A percentile compares a stretch with the other conserved stretches of the same genome.
These are phyloP conservation scores for Fistulinella prunicolor DNA, from an alignment of 768 basidiomycete species.

Conservation along the genomic window DNA sequence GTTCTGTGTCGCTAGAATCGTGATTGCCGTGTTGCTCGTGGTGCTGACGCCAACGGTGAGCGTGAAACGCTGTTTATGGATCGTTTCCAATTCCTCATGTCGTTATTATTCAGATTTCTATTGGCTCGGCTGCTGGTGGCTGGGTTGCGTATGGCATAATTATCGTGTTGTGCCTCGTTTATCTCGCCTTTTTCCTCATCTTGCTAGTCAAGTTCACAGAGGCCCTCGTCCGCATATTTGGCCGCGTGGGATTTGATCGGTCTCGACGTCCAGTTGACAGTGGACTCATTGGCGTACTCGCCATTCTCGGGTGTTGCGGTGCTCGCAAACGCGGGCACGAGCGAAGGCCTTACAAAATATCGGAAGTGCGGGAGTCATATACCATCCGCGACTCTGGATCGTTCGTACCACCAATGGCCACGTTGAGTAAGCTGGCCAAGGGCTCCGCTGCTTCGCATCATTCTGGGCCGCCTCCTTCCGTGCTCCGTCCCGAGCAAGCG, in stretches of 20 bases:
- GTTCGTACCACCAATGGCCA: constrained; percentile 43
- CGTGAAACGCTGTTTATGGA: constrained; percentile 1
- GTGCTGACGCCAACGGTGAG: constrained; percentile 87
- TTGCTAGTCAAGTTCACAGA: constrained; percentile 84
- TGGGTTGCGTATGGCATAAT: constrained; percentile 96
- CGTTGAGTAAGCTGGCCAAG: constrained; percentile 29
- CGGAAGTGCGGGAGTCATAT: constrained; percentile 29
- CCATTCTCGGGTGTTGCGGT: constrained; percentile 65
- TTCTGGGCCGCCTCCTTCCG: constrained; percentile 60
- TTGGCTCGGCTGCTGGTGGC: constrained; percentile 74
- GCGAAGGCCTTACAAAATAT: constrained; percentile 23
- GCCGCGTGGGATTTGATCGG: constrained; percentile 79
- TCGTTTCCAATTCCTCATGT: constrained; percentile 10
- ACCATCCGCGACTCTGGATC: constrained; percentile 43
- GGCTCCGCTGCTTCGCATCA: constrained; percentile 34
- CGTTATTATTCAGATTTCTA: constrained; percentile 59
- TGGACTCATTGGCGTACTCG: constrained; percentile 83
- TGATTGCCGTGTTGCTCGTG: constrained; percentile 85
- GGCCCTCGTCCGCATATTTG: constrained; percentile 72
- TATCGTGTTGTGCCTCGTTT: constrained; percentile 76
- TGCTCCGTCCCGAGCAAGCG: constrained; percentile 78
- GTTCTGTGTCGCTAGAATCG: constrained; percentile 87
- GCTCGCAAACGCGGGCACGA: constrained; percentile 38
- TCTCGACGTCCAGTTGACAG: constrained; percentile 77
- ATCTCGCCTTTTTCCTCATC: constrained; percentile 79